Evolutionary conservation across 805 yeast genomes (phyloP).

Genomic region (Candida incommunis): DNA sequence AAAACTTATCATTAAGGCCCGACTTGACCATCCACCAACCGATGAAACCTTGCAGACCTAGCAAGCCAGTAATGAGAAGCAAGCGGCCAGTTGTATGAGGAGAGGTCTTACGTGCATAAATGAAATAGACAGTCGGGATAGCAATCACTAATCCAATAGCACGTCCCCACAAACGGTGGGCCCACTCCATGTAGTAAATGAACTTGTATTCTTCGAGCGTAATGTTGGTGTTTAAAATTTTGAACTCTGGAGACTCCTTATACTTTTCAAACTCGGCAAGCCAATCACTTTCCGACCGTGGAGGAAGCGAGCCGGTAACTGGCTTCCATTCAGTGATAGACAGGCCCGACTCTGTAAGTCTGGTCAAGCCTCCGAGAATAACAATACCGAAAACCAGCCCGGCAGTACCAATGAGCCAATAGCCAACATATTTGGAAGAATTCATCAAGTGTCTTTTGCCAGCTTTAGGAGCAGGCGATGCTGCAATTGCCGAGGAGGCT

Average conservation of each 20-base stretch:
- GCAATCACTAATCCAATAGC: slow-evolving; percentile 74
- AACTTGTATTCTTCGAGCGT: slow-evolving; percentile 87
- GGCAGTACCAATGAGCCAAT: slow-evolving; percentile 80
- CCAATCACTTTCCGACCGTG: slow-evolving; percentile 72
- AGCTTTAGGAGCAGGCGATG: slow-evolving; percentile 4
- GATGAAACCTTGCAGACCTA: slow-evolving; percentile 88
- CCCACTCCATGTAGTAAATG: slow-evolving; percentile 96
- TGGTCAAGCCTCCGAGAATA: slow-evolving; percentile 88
- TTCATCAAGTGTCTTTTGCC: slow-evolving; percentile 16
- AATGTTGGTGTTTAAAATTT: slow-evolving; percentile 76
- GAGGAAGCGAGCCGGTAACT: slow-evolving; percentile 89
- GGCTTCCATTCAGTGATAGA: slow-evolving; percentile 99
- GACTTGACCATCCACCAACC: slow-evolving; percentile 99
- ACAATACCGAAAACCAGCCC: slow-evolving; percentile 89
- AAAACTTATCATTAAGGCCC: slow-evolving; percentile 70
- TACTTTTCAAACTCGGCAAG: slow-evolving; percentile 69
- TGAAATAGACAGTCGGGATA: slow-evolving; percentile 74
- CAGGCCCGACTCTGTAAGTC: slow-evolving; percentile 90
- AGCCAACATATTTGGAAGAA: slow-evolving; percentile 55
- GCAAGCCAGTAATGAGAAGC: slow-evolving; percentile 54
- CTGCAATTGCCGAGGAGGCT: not conserved
- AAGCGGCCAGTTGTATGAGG: slow-evolving; percentile 53
- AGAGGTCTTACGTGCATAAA: slow-evolving; percentile 50
- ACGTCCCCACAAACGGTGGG: slow-evolving; percentile 85
- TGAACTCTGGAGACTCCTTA: slow-evolving; percentile 78